Evolutionary conservation across 192 early-diverging fungal genomes (phyloP).

Genomic region (Oehlia diaphana): DNA sequence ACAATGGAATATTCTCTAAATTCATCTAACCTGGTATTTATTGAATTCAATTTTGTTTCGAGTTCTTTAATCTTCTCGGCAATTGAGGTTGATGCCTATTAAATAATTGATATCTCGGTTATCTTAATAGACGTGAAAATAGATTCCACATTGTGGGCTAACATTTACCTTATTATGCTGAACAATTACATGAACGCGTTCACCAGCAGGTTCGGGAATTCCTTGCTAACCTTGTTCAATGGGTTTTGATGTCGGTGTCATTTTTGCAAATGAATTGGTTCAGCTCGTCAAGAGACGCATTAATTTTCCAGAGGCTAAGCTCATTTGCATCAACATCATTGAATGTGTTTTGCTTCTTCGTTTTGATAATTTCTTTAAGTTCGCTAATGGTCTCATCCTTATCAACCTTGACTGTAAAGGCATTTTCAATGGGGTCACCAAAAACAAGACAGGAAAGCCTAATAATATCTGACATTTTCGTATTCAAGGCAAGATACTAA

Average conservation of each 20-base stretch:
- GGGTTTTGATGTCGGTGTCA: background rate
- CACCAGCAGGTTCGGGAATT: slow-evolving; percentile 4
- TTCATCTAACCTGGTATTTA: background rate
- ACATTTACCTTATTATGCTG: background rate
- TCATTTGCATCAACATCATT: slow-evolving; percentile 24
- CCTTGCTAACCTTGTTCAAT: background rate
- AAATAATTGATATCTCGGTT: slow-evolving; percentile 2
- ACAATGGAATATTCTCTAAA: background rate
- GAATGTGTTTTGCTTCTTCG: slow-evolving; percentile 18
- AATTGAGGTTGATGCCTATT: background rate
- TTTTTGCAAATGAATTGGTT: background rate
- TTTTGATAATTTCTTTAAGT: slow-evolving; percentile 27
- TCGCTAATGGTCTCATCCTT: slow-evolving; percentile 12
- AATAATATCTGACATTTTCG: background rate
- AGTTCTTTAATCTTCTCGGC: slow-evolving; percentile 5
- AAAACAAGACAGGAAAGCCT: slow-evolving; percentile 26
- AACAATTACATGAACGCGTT: slow-evolving; percentile 13
- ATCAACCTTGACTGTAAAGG: slow-evolving; percentile 2
- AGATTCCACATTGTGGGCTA: background rate
- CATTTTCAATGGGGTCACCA: slow-evolving; percentile 16
- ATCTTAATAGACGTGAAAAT: background rate
- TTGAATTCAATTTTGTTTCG: background rate
- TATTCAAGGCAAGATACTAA: no score
- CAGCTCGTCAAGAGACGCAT: slow-evolving; percentile 2
- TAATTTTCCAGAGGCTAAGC: slow-evolving; percentile 33